phyloP scores from a whole-genome alignment of 495 filamentous ascomycete genomes.

The Penicillium bialowiezense region DNA sequence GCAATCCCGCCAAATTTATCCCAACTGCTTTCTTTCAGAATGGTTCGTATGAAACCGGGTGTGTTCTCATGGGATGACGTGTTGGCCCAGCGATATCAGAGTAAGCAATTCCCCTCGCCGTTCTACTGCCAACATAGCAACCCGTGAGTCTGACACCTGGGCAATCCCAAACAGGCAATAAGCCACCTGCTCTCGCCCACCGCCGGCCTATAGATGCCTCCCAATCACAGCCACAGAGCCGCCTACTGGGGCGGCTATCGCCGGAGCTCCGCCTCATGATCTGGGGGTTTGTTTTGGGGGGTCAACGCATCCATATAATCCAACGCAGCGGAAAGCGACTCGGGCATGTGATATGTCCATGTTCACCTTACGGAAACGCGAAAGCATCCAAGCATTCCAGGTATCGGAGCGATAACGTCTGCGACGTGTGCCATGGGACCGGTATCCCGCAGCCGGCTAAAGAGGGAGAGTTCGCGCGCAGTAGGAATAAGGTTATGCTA shows the following conservation, averaged over 20 bases:
- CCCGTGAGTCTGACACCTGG: neutral
- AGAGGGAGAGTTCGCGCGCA: conserved; percentile 7
- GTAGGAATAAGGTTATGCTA: conserved; percentile 2
- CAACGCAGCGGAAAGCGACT: conserved; percentile 34
- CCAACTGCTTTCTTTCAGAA: conserved; percentile 10
- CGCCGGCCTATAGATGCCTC: conserved; percentile 3
- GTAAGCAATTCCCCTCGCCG: conserved; percentile 17
- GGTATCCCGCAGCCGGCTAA: conserved; percentile 24
- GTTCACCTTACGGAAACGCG: conserved; percentile 8
- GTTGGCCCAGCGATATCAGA: conserved; percentile 44
- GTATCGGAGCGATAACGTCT: conserved; percentile 12
- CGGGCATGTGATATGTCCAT: conserved; percentile 39
- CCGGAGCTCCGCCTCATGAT: conserved; percentile 45
- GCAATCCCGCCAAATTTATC: too few species aligned
- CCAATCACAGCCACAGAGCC: conserved; percentile 29
- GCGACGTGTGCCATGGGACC: conserved; percentile 40
- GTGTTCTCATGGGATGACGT: conserved; percentile 51
- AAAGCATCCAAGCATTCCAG: neutral
- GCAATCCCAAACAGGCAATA: conserved; percentile 27
- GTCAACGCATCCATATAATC: conserved; percentile 39
- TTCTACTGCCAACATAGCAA: neutral
- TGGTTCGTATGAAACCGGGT: conserved; percentile 41
- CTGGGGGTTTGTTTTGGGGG: conserved; percentile 41
- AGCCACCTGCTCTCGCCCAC: conserved; percentile 30
- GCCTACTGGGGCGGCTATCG: conserved; percentile 39